A percentile compares a stretch with the other conserved stretches of the same genome.
Evolutionary conservation across 2,329 filamentous ascomycete species (phyloP).

Genomic region (Aspergillus pseudoviridinutans): DNA sequence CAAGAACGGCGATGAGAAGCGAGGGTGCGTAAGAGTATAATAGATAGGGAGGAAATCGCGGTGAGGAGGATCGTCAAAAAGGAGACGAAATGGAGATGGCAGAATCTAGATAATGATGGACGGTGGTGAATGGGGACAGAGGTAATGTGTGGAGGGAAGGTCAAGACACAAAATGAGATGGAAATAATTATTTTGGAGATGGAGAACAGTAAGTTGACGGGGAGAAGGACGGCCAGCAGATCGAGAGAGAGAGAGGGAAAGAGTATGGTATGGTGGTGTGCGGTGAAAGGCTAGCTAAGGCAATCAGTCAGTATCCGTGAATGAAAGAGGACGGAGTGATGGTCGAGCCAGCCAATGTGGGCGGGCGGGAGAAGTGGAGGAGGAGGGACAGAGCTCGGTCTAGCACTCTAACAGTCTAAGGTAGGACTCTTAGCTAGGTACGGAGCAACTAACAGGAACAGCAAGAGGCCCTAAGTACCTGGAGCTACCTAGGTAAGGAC

Average conservation of each 20-base stretch:
- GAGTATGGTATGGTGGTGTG: neutral
- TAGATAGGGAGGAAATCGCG: constrained; percentile 11
- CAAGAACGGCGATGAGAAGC: constrained; percentile 14
- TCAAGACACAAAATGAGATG: constrained; percentile 3
- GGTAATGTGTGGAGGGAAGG: constrained; percentile 3
- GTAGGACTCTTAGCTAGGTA: neutral
- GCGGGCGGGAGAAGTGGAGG: constrained; percentile 26
- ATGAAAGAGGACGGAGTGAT: neutral
- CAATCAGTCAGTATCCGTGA: constrained; percentile 1
- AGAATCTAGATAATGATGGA: neutral
- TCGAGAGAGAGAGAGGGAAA: neutral
- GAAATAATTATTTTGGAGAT: constrained; percentile 4
- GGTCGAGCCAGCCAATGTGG: constrained; percentile 20
- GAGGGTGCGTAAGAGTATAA: constrained; percentile 7
- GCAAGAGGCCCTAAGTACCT: neutral
- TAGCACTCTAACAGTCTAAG: neutral
- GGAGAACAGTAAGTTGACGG: constrained; percentile 3
- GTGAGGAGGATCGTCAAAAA: constrained; percentile 3
- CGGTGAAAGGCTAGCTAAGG: neutral
- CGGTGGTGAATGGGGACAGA: constrained; percentile 2
- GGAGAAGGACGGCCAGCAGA: neutral
- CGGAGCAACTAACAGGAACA: neutral
- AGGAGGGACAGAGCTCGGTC: constrained; percentile 6
- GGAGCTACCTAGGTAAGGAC: neutral
- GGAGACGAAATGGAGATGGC: neutral